A percentile compares a stretch with the other conserved stretches of the same genome.
Conservation (phyloP, 805 yeast genomes). For the Cyberlindnera mrakii region DNA sequence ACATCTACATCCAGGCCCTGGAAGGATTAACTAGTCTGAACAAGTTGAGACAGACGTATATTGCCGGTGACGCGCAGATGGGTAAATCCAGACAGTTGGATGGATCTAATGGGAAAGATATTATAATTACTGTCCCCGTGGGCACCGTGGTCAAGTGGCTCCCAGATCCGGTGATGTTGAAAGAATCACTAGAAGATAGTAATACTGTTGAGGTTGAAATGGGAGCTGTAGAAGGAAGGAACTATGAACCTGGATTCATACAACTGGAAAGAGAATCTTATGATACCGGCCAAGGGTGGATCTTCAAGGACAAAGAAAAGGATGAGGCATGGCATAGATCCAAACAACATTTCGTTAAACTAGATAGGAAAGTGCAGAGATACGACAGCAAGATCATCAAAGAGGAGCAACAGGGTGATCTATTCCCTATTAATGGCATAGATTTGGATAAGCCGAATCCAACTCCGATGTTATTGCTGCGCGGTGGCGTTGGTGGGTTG, state of each 20-base stretch:
- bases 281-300: slow-evolving; percentile 80
- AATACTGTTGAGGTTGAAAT: slow-evolving; percentile 27
- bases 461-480: slow-evolving; percentile 61
- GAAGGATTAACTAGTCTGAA: slow-evolving; percentile 68
- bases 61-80: slow-evolving; percentile 62
- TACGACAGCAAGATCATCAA: slow-evolving; percentile 55
- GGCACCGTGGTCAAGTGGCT: slow-evolving; percentile 88
- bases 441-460: slow-evolving; percentile 60
- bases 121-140: slow-evolving; percentile 80
- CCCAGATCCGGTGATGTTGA: slow-evolving; percentile 56
- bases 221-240: slow-evolving; percentile 24
- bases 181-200: slow-evolving; percentile 7
- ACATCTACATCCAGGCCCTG: slow-evolving; percentile 76
- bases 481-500: slow-evolving; percentile 91
- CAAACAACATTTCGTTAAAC: slow-evolving; percentile 57
- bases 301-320: slow-evolving; percentile 59
- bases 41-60: slow-evolving; percentile 57
- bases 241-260: slow-evolving; percentile 33
- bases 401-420: slow-evolving; percentile 57
- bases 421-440: slow-evolving; percentile 75
- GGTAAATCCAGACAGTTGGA: slow-evolving; percentile 78
- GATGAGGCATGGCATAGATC: slow-evolving; percentile 63
- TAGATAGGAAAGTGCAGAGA: slow-evolving; percentile 56
- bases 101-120: slow-evolving; percentile 79
- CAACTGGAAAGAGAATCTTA: slow-evolving; percentile 63